A percentile compares a stretch with the other conserved stretches of the same genome.
These are phyloP conservation scores for Leishmania aethiopica DNA, from an alignment of 208 protist genomes.

Conservation along the genomic window DNA sequence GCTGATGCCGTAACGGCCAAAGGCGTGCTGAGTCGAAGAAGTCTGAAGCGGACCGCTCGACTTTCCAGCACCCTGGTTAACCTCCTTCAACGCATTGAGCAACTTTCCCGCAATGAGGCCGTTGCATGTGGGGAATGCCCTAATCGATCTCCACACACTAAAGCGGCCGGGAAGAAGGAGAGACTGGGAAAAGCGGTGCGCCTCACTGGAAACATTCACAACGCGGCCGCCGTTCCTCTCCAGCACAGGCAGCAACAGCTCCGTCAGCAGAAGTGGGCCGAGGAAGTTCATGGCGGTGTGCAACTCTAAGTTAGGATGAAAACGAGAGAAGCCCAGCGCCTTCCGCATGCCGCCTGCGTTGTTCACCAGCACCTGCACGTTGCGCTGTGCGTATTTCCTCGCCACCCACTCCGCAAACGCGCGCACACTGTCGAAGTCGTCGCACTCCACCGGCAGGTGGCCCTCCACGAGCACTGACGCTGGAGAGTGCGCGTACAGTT, in stretches of 20 bases:
- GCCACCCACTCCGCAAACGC: conserved; percentile 59
- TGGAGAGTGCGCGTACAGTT: conserved; percentile 47
- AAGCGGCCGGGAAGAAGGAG: conserved; percentile 39
- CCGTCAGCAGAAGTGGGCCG: conserved; percentile 82
- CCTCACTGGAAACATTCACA: conserved; percentile 81
- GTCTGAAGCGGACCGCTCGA: conserved; percentile 46
- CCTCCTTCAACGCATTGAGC: conserved; percentile 51
- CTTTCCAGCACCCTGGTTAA: conserved; percentile 59
- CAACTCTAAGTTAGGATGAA: conserved; percentile 60
- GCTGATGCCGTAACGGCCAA: conserved; percentile 83
- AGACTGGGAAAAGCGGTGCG: conserved; percentile 72
- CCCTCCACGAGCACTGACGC: conserved; percentile 55
- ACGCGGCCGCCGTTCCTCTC: conserved; percentile 74
- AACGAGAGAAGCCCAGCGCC: conserved; percentile 49
- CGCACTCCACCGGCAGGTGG: conserved; percentile 69
- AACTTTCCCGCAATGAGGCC: conserved; percentile 45
- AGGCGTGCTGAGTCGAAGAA: conserved; percentile 28
- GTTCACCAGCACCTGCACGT: conserved; percentile 87
- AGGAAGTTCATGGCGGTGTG: conserved; percentile 90
- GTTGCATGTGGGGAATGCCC: conserved; percentile 11
- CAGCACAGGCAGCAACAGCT: conserved; percentile 76
- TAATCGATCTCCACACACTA: conserved; percentile 13
- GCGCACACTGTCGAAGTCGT: conserved; percentile 75
- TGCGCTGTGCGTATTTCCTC: conserved; percentile 40
- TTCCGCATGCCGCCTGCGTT: conserved; percentile 85